Evolutionary conservation across 495 filamentous ascomycete species (phyloP).

Genomic region (Choiromyces venosus): DNA sequence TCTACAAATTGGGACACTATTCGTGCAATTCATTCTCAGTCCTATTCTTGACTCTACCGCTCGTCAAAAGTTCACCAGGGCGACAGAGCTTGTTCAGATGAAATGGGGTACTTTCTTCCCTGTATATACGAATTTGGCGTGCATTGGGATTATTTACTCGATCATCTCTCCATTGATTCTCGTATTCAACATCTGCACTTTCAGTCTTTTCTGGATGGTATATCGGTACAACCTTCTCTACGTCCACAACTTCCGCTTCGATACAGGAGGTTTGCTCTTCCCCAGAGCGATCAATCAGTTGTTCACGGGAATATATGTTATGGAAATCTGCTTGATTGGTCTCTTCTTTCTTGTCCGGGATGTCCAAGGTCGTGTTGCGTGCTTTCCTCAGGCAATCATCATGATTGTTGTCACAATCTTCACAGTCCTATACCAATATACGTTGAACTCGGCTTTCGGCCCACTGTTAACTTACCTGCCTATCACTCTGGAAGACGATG

Average conservation of each 20-base stretch:
- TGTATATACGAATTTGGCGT: constrained; percentile 90
- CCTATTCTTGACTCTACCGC: constrained; percentile 80
- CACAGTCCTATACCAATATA: constrained; percentile 73
- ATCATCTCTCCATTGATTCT: constrained; percentile 86
- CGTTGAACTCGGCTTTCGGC: constrained; percentile 77
- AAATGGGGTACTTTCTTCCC: constrained; percentile 94
- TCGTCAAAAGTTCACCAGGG: constrained; percentile 79
- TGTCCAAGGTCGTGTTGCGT: constrained; percentile 53
- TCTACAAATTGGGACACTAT: constrained; percentile 70
- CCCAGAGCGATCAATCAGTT: constrained; percentile 93
- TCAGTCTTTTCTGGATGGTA: constrained; percentile 89
- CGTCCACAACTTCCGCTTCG: constrained; percentile 81
- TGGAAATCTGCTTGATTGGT: constrained; percentile 86
- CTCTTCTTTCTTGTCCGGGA: constrained; percentile 82
- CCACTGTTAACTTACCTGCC: constrained; percentile 85
- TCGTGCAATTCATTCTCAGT: constrained; percentile 74
- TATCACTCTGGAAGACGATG: constrained; percentile 93
- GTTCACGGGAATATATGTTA: constrained; percentile 88
- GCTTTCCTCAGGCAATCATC: constrained; percentile 76
- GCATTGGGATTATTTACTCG: constrained; percentile 88
- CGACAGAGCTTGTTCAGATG: constrained; percentile 69
- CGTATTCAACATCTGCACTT: constrained; percentile 90
- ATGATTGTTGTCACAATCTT: constrained; percentile 72
- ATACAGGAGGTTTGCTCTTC: constrained; percentile 90
- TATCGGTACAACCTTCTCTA: constrained; percentile 97